Evolutionary conservation across 352 stramenopile genomes (phyloP), one percentile per base, ranked within the genome.

Genomic region (Plasmopara muralis): DNA sequence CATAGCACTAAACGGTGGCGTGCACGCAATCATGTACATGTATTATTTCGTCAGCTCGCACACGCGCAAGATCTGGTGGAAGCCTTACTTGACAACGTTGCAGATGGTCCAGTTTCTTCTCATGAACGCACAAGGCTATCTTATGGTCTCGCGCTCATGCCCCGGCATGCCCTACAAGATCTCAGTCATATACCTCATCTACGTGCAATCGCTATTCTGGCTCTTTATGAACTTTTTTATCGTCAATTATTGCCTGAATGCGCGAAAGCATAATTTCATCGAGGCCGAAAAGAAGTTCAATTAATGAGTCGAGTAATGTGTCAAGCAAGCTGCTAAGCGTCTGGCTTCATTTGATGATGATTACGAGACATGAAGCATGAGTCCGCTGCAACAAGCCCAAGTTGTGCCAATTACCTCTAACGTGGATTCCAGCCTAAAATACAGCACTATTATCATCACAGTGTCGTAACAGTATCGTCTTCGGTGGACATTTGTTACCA

Each of bases 11-110:
- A 98, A 98, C 61, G 87, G 88, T 50, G 95, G 96, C 58, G 97
- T 98, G 55, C 95, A 98, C 70, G 96, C 90, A 7, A 93, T 98
- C 64, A 98, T 98, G 94, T 98, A 98, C 84, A 97, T 89, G 29
- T 98, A 98, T 73, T 98, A 98, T 86, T 98, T 98, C 50, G 93
- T 98, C 43, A 95, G 85, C 73, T 93, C 96, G 71, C 90, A 98
- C 76, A 98, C 93, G 50, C 96, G 94, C 62, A 64, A 93, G 47
- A 98, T 98, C 69, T 98, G 92, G 92, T 98, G 95, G 95, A 98
- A 98, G 70, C 93, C 88, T 15, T 95, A 88, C 67, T 66, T 98
- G 30, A 98, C 95, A 34, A 75, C 81, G 30, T 77, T 97, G 52
- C 95, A 98, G 74, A 75, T 98, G 67, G 67, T 70, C 43, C 62